phyloP scores from a whole-genome alignment of 768 basidiomycete genomes.

The Tubosaeta brunneosetosa region DNA sequence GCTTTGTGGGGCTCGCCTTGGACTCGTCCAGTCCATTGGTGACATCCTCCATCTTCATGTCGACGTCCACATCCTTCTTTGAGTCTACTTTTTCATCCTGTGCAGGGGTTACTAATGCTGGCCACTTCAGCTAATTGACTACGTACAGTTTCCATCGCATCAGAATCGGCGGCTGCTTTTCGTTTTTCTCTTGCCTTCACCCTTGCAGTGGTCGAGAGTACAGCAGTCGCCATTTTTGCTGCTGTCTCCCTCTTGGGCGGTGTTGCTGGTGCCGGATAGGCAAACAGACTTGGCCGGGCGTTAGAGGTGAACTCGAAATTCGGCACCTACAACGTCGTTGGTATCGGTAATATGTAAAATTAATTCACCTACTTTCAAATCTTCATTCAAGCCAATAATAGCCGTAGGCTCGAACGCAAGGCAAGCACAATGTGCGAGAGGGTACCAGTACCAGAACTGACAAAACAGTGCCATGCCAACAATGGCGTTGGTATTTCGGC shows the following conservation, averaged over 20 bases:
- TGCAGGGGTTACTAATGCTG: slow-evolving; percentile 12
- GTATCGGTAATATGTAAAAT: neutral
- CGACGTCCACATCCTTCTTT: slow-evolving; percentile 61
- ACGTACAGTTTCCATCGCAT: slow-evolving; percentile 75
- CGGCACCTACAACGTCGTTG: slow-evolving; percentile 61
- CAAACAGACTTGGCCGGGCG: slow-evolving; percentile 85
- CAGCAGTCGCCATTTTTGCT: slow-evolving; percentile 89
- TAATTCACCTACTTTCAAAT: slow-evolving; percentile 61
- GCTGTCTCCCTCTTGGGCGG: slow-evolving; percentile 91
- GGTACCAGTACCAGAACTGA: slow-evolving; percentile 99
- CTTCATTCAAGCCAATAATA: slow-evolving; percentile 84
- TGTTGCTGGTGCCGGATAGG: slow-evolving; percentile 82
- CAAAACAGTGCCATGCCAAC: slow-evolving; percentile 98
- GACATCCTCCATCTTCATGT: slow-evolving; percentile 73
- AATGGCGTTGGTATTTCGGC: slow-evolving; percentile 87
- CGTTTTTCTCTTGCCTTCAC: slow-evolving; percentile 94
- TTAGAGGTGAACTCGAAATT: slow-evolving; percentile 90
- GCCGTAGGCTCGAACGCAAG: slow-evolving; percentile 94
- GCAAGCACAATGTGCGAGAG: slow-evolving; percentile 87
- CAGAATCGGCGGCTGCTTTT: slow-evolving; percentile 79
- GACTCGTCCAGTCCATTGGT: slow-evolving; percentile 55
- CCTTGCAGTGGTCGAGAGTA: slow-evolving; percentile 94
- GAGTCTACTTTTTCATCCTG: slow-evolving; percentile 54
- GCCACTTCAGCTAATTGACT: neutral
- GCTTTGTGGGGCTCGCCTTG: slow-evolving; percentile 46